A percentile compares a stretch with the other conserved stretches of the same genome.
Conservation (phyloP, 352 stramenopile species). For the Thalassiosira delicatula region DNA sequence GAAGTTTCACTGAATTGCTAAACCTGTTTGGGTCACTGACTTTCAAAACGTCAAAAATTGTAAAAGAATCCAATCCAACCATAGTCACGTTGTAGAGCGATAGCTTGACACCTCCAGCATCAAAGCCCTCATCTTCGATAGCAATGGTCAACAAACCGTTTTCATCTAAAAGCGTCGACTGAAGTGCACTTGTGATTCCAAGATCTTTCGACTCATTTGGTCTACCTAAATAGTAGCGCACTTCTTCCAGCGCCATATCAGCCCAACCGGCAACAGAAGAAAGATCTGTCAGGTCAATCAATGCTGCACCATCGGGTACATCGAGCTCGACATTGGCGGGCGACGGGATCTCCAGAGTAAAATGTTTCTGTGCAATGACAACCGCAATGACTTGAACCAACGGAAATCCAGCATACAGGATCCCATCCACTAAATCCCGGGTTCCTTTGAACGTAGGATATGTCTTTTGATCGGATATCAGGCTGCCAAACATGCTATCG, state of each 20-base stretch:
- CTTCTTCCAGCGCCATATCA: slow-evolving; percentile 60
- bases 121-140: slow-evolving; percentile 60
- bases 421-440: slow-evolving; percentile 53
- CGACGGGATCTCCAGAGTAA: slow-evolving; percentile 26
- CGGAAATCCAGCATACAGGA: slow-evolving; percentile 54
- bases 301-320: slow-evolving; percentile 39
- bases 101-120: slow-evolving; percentile 55
- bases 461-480: slow-evolving; percentile 11
- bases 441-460: slow-evolving; percentile 41
- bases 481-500: slow-evolving; percentile 36
- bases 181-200: slow-evolving; percentile 68
- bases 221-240: slow-evolving; percentile 44
- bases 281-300: slow-evolving; percentile 69
- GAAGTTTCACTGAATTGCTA: slow-evolving; percentile 70
- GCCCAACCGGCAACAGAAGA: slow-evolving; percentile 55
- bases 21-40: slow-evolving; percentile 61
- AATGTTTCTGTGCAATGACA: slow-evolving; percentile 55
- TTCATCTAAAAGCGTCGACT: slow-evolving; percentile 68
- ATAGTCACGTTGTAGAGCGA: slow-evolving; percentile 70
- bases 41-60: slow-evolving; percentile 69
- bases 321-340: slow-evolving; percentile 38
- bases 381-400: slow-evolving; percentile 62
- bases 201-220: slow-evolving; percentile 40
- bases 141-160: slow-evolving; percentile 65
- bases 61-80: slow-evolving; percentile 77